These are phyloP conservation scores for Penicillium cosmopolitanum DNA, from an alignment of 495 filamentous ascomycete genomes.

Conservation along the genomic window DNA sequence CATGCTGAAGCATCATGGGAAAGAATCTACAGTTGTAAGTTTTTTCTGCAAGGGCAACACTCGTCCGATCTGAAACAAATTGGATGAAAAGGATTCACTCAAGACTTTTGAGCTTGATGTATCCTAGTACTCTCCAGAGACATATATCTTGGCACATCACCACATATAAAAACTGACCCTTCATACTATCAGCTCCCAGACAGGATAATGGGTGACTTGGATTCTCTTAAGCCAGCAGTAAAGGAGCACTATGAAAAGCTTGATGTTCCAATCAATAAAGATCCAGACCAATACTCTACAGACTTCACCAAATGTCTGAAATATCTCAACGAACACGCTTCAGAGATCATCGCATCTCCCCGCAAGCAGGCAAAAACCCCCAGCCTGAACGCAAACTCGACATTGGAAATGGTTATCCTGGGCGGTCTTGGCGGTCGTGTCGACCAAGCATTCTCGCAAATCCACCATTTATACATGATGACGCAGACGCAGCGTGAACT, in stretches of 20 bases:
- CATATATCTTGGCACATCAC: not conserved
- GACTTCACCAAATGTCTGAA: constrained; percentile 79
- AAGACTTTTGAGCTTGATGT: too few relatives aligned
- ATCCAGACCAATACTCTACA: constrained; percentile 81
- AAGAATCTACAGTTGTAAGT: constrained; percentile 46
- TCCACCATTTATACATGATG: constrained; percentile 72
- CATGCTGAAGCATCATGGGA: constrained; percentile 34
- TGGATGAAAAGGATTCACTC: too few relatives aligned
- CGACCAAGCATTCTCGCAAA: constrained; percentile 86
- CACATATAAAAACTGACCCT: constrained; percentile 1
- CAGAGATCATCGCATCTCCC: constrained; percentile 32
- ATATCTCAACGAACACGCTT: constrained; percentile 52
- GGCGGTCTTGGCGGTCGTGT: constrained; percentile 87
- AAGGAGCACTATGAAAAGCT: constrained; percentile 61
- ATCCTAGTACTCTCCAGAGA: too few relatives aligned
- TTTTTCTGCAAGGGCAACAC: too few relatives aligned
- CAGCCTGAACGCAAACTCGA: not conserved
- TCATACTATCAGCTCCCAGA: constrained; percentile 57
- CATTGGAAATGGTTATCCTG: constrained; percentile 65
- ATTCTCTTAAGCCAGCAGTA: constrained; percentile 69
- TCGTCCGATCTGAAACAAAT: too few relatives aligned
- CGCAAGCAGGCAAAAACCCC: constrained; percentile 4
- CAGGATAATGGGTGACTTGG: constrained; percentile 83
- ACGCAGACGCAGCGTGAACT: constrained; percentile 26
- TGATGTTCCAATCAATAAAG: constrained; percentile 60